These are phyloP conservation scores for Coniochaeta ligniaria DNA, from an alignment of 2,329 filamentous ascomycete genomes.

Conservation along the genomic window DNA sequence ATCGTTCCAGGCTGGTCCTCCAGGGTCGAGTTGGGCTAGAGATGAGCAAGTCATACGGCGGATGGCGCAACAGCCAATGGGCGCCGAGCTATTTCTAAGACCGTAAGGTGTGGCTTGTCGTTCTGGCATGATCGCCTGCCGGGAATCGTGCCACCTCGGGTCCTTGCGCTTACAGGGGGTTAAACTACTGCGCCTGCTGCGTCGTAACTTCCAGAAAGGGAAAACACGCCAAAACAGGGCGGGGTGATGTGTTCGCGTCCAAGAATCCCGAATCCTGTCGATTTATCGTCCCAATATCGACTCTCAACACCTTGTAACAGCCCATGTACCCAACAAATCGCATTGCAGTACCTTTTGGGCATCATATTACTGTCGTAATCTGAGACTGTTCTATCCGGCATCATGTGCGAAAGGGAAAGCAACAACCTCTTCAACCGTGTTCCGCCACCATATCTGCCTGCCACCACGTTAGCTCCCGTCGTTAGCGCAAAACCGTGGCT, in stretches of 20 bases:
- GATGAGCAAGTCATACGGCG: neutral
- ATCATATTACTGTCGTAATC: no score
- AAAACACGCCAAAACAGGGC: neutral
- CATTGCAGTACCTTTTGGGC: no score
- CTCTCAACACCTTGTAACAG: neutral
- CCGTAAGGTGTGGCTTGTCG: constrained; percentile 16
- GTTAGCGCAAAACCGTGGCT: neutral
- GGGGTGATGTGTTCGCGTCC: neutral
- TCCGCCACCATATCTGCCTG: neutral
- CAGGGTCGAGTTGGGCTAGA: neutral
- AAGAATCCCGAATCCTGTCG: neutral
- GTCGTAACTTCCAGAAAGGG: neutral
- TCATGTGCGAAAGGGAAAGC: no score
- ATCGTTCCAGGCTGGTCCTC: neutral
- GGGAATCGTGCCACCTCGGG: constrained; percentile 2
- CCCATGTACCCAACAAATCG: neutral
- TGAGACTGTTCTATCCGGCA: no score
- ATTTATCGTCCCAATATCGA: neutral
- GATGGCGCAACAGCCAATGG: constrained; percentile 13
- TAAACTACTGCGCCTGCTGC: no score
- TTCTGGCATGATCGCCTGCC: constrained; percentile 16
- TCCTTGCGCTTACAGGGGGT: neutral
- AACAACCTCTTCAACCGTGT: no score
- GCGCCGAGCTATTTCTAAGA: constrained; percentile 11
- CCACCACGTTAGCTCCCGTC: neutral